Evolutionary conservation across 106 monocot species (phyloP).

Genomic region (Dendrobium chrysotoxum): DNA sequence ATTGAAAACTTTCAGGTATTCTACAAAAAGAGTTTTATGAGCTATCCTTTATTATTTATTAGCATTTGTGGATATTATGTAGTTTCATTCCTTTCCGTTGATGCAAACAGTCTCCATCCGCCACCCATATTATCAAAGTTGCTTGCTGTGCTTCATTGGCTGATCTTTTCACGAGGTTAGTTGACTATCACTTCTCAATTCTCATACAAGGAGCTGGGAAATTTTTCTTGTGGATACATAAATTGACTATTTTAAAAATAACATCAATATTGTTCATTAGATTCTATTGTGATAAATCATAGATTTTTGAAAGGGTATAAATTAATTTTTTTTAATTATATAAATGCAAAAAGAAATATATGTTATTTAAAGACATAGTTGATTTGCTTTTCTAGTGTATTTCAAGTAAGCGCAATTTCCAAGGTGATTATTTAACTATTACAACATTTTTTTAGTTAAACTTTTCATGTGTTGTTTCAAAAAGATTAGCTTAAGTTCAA

Average conservation of each 20-base stretch:
- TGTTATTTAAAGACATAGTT: neutral
- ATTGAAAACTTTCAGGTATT: conserved; percentile 53
- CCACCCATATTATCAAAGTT: conserved; percentile 41
- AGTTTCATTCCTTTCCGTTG: neutral
- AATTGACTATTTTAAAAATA: too few relatives aligned
- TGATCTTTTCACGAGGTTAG: conserved; percentile 81
- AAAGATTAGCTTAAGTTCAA: neutral
- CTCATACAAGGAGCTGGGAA: too few relatives aligned
- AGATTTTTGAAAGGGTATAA: too few relatives aligned
- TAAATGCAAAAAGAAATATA: too few relatives aligned
- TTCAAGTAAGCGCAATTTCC: neutral
- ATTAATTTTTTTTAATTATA: too few relatives aligned
- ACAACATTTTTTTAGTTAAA: neutral
- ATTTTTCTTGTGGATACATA: too few relatives aligned
- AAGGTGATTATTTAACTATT: neutral
- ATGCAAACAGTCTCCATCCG: conserved; percentile 46
- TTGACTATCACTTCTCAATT: neutral
- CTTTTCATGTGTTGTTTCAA: neutral
- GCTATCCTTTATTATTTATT: neutral
- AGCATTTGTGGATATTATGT: neutral
- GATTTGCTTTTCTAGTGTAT: neutral
- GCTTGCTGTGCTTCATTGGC: conserved; percentile 70
- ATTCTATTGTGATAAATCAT: too few relatives aligned
- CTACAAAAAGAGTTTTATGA: neutral
- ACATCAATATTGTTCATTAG: too few relatives aligned